Evolutionary conservation across 129 eudicot species (phyloP), one percentile per base, ranked within the genome.

Genomic region (Solidago caesia): DNA sequence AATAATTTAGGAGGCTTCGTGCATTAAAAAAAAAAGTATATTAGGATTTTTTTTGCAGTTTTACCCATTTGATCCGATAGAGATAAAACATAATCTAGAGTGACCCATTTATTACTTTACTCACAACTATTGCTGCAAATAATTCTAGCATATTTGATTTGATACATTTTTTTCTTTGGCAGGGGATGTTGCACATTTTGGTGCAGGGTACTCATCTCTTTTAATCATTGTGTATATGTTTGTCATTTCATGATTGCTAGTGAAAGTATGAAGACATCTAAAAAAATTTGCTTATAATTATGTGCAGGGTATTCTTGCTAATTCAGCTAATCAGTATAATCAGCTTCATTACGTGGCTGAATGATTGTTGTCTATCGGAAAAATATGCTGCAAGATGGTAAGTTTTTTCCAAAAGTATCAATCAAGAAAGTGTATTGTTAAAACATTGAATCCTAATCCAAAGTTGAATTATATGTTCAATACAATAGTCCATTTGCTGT

Each of bases 101-200:
- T 6, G 33, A 52, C 64, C 14, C 49, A 4, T 52, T 52, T 14
- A 10, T 6, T 51, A 39, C 25, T 15, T 25, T 47, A 33, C 67
- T 11, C 63, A n/a, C 2, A 56, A 56, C 6, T 65, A 67, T 49
- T 29, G 15, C 43, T 56, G 63, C 53, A 76, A 48, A 48, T 25
- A 12, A 47, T 67, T 56, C 21, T 33, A 25, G 10, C 55, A n/a
- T 65, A 7, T 51, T 14, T 71, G 25, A 71, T 62, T 77, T 73
- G 59, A 70, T 77, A 64, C 49, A 43, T 14, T 66, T 67, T 76
- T 44, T 57, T 44, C 12, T 67, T 64, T 84, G 58, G 75, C 95
- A 91, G 97, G 97, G 75, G 88, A 86, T 64, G 26, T 91, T 77
- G 95, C 97, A 15, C 97, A 91, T 83, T 91, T 91, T 77, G 97